These are phyloP conservation scores for Taxawa tesnikishii DNA, from an alignment of 2,329 filamentous ascomycete species.

Conservation along the genomic window DNA sequence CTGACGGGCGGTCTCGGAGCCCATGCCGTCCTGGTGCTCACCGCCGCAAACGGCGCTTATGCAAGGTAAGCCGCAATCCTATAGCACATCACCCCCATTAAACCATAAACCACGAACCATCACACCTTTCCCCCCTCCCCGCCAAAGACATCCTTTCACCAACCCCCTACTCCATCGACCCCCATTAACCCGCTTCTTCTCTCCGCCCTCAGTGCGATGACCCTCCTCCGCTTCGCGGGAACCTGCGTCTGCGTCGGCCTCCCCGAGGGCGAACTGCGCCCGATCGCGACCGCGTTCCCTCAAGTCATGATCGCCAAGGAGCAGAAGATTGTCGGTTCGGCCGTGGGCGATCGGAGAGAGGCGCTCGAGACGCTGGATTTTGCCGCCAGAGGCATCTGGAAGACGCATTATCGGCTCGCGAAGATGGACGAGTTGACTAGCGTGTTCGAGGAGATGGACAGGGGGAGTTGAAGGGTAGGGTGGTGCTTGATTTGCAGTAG, in stretches of 20 bases:
- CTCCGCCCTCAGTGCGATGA: conserved; percentile 15
- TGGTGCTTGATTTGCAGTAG: conserved; percentile 31
- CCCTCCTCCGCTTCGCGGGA: conserved; percentile 32
- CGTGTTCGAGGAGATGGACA: conserved; percentile 34
- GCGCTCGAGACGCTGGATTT: conserved; percentile 37
- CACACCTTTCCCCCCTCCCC: background rate
- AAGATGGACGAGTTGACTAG: conserved; percentile 35
- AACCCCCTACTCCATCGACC: background rate
- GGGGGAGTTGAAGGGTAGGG: conserved; percentile 31
- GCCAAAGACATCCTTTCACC: too few relatives aligned
- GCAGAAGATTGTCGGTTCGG: conserved; percentile 30
- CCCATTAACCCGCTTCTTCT: too few relatives aligned
- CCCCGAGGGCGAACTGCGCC: conserved; percentile 33
- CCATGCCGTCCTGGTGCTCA: conserved; percentile 46
- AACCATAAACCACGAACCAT: too few relatives aligned
- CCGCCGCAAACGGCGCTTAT: conserved; percentile 35
- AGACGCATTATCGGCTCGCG: conserved; percentile 33
- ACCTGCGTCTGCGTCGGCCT: conserved; percentile 34
- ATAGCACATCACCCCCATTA: background rate
- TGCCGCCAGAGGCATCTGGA: conserved; percentile 30
- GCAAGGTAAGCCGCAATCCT: conserved; percentile 14
- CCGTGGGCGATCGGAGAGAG: conserved; percentile 34
- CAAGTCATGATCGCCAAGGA: conserved; percentile 29
- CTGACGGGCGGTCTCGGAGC: conserved; percentile 48
- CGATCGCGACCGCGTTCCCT: conserved; percentile 29